Conservation (phyloP, 805 yeast species). For the Wickerhamiella galacta region DNA sequence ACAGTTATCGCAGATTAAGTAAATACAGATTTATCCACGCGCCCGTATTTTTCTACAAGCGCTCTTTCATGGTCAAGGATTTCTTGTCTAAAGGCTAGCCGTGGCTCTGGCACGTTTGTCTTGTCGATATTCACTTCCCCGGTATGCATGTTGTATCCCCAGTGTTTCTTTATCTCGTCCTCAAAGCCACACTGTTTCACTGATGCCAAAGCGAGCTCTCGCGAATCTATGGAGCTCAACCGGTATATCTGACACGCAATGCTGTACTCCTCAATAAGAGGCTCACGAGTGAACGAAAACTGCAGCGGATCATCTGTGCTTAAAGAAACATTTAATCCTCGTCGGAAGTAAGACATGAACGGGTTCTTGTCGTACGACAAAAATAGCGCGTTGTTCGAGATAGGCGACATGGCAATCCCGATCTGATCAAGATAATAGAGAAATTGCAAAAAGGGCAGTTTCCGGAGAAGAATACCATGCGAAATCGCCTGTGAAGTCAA, state of each 20-base stretch:
- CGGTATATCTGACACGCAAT: constrained; percentile 97
- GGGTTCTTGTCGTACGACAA: constrained; percentile 96
- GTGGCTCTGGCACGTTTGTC: constrained; percentile 84
- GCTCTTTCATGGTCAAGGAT: constrained; percentile 57
- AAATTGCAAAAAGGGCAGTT: constrained; percentile 89
- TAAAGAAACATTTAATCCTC: constrained; percentile 85
- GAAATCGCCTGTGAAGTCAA: constrained; percentile 82
- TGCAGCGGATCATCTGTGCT: constrained; percentile 97
- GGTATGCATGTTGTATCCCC: constrained; percentile 51
- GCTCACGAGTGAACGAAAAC: constrained; percentile 92
- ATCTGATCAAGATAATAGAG: constrained; percentile 85
- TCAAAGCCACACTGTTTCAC: constrained; percentile 94
- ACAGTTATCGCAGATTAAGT: too few species aligned
- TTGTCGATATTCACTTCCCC: constrained; percentile 76
- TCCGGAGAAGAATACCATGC: constrained; percentile 86
- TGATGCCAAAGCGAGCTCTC: constrained; percentile 87
- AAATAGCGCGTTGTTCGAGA: constrained; percentile 90
- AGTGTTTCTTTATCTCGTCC: constrained; percentile 64
- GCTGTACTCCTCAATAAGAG: constrained; percentile 91
- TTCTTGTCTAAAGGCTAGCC: constrained; percentile 71
- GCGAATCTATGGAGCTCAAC: constrained; percentile 87
- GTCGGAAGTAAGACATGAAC: constrained; percentile 72
- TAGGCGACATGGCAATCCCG: constrained; percentile 96
- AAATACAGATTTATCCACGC: too few species aligned
- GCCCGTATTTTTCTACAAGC: constrained; percentile 21